A percentile compares a stretch with the other conserved stretches of the same genome.
phyloP scores from a whole-genome alignment of 2,329 filamentous ascomycete species.

The Phaeoacremonium minimum region DNA sequence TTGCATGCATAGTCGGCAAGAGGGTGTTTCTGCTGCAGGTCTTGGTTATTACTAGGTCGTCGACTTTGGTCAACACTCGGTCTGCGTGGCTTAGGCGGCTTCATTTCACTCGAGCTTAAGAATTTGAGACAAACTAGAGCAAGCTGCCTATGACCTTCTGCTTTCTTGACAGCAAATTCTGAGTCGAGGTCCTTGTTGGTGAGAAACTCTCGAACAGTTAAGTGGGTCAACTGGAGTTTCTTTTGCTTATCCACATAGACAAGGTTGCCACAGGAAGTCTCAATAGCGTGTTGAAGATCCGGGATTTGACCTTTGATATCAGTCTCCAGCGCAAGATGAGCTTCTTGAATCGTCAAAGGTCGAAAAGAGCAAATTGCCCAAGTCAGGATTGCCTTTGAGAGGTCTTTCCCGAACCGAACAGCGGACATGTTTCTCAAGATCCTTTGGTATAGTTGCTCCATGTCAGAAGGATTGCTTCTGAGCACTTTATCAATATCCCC shows the following conservation, averaged over 20 bases:
- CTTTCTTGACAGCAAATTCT: constrained; percentile 16
- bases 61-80: neutral
- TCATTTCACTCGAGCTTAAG: constrained; percentile 7
- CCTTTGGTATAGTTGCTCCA: constrained; percentile 20
- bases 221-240: constrained; percentile 19
- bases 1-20: constrained; percentile 15
- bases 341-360: constrained; percentile 16
- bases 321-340: constrained; percentile 16
- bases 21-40: neutral
- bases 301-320: constrained; percentile 20
- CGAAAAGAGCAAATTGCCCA: constrained; percentile 20
- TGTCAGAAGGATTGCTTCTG: constrained; percentile 16
- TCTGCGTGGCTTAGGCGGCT: neutral
- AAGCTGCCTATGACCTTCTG: constrained; percentile 15
- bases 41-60: neutral
- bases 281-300: constrained; percentile 15
- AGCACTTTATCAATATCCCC: constrained; percentile 17
- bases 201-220: constrained; percentile 21
- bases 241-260: constrained; percentile 17
- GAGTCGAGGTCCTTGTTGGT: constrained; percentile 7
- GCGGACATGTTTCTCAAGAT: constrained; percentile 18
- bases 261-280: constrained; percentile 18
- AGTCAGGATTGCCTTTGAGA: constrained; percentile 17
- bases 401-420: constrained; percentile 15
- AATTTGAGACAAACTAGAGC: constrained; percentile 18